A percentile compares a stretch with the other conserved stretches of the same genome.
Conservation (phyloP, 768 basidiomycete genomes). For the Roridomyces roridus region DNA sequence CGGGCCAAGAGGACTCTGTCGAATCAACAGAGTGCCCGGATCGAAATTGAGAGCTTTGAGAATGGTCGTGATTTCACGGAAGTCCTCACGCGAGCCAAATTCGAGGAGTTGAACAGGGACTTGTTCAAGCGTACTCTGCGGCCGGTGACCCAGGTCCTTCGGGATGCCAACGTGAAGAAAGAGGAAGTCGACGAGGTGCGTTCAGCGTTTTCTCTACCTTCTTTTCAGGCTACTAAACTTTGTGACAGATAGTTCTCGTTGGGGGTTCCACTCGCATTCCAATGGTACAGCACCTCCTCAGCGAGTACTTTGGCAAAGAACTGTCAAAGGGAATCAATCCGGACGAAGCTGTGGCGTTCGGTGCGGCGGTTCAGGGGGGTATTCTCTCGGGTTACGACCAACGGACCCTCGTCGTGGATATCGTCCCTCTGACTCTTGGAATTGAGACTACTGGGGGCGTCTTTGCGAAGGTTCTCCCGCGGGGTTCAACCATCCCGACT, state of each 20-base stretch:
- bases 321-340: conserved; percentile 73
- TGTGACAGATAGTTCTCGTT: conserved; percentile 47
- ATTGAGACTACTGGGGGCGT: conserved; percentile 74
- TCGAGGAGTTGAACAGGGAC: conserved; percentile 85
- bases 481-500: conserved; percentile 59
- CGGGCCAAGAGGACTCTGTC: conserved; percentile 77
- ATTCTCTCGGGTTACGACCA: conserved; percentile 65
- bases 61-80: conserved; percentile 80
- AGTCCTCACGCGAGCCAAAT: conserved; percentile 82
- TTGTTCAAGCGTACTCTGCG: conserved; percentile 86
- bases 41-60: conserved; percentile 75
- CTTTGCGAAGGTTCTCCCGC: conserved; percentile 59
- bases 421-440: conserved; percentile 59
- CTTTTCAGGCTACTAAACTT: background rate
- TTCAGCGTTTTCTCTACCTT: background rate
- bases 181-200: conserved; percentile 73
- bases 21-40: conserved; percentile 48
- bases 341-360: conserved; percentile 77
- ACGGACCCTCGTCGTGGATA: conserved; percentile 61
- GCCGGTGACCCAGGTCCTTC: conserved; percentile 83
- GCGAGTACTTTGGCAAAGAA: conserved; percentile 73
- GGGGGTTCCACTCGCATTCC: conserved; percentile 80
- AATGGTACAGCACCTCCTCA: conserved; percentile 68
- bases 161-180: conserved; percentile 82
- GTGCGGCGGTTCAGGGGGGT: conserved; percentile 73